Evolutionary conservation across 1,139 yeast species (phyloP), one percentile per base, ranked within the genome.

Genomic region (Sugiyamaella sp.): DNA sequence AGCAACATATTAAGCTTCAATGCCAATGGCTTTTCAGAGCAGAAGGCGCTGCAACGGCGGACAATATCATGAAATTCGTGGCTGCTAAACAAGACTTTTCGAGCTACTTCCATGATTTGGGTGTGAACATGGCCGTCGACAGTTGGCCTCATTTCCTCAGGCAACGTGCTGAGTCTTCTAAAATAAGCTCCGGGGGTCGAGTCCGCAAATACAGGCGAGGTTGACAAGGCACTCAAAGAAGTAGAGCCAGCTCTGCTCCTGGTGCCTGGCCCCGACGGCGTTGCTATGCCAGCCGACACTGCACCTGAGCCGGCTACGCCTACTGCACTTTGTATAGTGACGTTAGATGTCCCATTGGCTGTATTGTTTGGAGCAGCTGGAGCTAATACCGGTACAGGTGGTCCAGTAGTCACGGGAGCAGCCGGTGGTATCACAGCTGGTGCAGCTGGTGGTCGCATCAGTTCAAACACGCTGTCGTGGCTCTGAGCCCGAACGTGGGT

Each of bases 61-160:
- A 88, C 76, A 2, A 86, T 83, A 33, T 85, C 80, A 60, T 85
- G 90, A 49, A 87, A 75, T 63, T 87, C 95, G 47, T 87, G 82
- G 53, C 86, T 79, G 4, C 71, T 58, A 58, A 70, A 73, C 17
- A 73, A 60, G 12, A 73, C 62, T n/a, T 70, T 71, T 19, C 74
- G 65, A 12, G 72, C 66, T 6, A 73, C 65, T 46, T 70, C 73
- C 37, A 49, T 52, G 8, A 60, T 22, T 22, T 58, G 60, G 42
- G 50, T 54, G 20, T 47, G 49, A 20, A 42, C 48, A 16, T 46
- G 43, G 27, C 42, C 53, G 29, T 45, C 29, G 21, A 43, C 44
- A 32, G 45, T 41, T 9, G 61, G 24, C 10, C 55, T 54, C 55
- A 50, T 46, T 52, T 74, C 77, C 61, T 85, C 93, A 22, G 84